These are phyloP conservation scores for Clavispora phyllophila DNA, from an alignment of 805 yeast species.

Conservation along the genomic window DNA sequence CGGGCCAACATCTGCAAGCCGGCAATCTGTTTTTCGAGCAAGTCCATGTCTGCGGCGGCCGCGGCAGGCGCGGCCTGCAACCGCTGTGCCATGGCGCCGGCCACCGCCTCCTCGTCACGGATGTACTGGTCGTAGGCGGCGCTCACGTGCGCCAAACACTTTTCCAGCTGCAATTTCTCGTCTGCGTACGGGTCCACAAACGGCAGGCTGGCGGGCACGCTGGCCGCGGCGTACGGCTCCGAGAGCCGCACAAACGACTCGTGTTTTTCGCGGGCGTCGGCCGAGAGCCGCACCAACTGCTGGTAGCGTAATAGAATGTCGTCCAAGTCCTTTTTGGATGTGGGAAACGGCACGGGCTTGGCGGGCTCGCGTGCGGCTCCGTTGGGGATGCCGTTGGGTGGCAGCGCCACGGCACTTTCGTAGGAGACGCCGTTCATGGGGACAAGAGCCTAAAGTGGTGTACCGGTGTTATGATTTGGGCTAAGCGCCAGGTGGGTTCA, in stretches of 20 bases:
- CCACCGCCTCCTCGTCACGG: conserved; percentile 19
- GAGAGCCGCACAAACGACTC: conserved; percentile 8
- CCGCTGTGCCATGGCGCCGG: conserved; percentile 14
- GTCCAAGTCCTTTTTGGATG: conserved; percentile 11
- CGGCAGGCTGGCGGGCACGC: conserved; percentile 2
- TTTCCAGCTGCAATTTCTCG: conserved; percentile 26
- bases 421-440: neutral
- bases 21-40: conserved; percentile 54
- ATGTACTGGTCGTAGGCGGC: conserved; percentile 20
- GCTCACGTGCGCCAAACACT: conserved; percentile 23
- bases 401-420: neutral
- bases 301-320: conserved; percentile 14
- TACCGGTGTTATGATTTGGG: neutral
- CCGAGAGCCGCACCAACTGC: conserved; percentile 13
- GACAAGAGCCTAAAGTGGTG: neutral
- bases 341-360: conserved; percentile 6
- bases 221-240: conserved; percentile 4
- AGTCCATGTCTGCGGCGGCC: conserved; percentile 9
- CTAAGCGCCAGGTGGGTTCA: neutral
- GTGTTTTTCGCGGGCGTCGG: conserved; percentile 17
- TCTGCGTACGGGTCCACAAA: conserved; percentile 21
- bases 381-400: neutral
- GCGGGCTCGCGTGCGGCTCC: neutral
- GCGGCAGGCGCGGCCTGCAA: conserved; percentile 12
- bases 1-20: conserved; percentile 61